Evolutionary conservation across 106 monocot genomes (phyloP), one percentile per base, ranked within the genome.

Genomic region (Narthecium ossifragum): DNA sequence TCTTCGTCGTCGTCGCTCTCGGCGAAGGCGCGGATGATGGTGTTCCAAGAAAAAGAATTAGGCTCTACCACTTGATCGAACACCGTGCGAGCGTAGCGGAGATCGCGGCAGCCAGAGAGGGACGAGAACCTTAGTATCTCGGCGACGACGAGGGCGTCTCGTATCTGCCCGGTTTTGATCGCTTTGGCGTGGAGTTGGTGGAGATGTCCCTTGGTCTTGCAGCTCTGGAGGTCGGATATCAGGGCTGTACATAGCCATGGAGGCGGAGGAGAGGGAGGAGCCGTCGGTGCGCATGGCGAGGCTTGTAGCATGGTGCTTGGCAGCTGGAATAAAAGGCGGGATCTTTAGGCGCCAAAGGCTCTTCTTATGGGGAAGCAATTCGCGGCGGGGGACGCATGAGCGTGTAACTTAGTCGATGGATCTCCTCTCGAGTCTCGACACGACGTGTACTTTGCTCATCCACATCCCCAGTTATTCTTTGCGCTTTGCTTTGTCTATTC

Each of bases 121-220:
- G 70, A 69, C 3, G 70, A 28, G 31, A 39, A 37, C 18, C 76
- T 55, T 18, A 85, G 70, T 37, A 76, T 30, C 70, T 85, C 85
- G 2, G 85, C 80, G 2, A 76, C 79, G 14, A 80, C 31, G 26
- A 85, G 64, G 24, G 80, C 49, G 57, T 85, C 80, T 15, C 43
- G 31, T 54, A 73, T 76, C 13, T 61, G 46, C 15, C 65, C 76
- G 4, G 76, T 76, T 57, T 80, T 85, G 50, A 85, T 73, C 30
- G 76, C 61, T 18, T 60, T 5, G 47, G 80, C 65, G 40, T 85
- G 85, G 66, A 73, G 66, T 58, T 85, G 72, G 14, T 51, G 73
- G 17, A 85, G 66, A 1, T 66, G 17, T 17, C 38, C 48, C 13
- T 64, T 23, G 27, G 61, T 65, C 55, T 40, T 70, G 59, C 66